phyloP scores from a whole-genome alignment of 176 grass and related monocot species.

The Luzula sylvatica region DNA sequence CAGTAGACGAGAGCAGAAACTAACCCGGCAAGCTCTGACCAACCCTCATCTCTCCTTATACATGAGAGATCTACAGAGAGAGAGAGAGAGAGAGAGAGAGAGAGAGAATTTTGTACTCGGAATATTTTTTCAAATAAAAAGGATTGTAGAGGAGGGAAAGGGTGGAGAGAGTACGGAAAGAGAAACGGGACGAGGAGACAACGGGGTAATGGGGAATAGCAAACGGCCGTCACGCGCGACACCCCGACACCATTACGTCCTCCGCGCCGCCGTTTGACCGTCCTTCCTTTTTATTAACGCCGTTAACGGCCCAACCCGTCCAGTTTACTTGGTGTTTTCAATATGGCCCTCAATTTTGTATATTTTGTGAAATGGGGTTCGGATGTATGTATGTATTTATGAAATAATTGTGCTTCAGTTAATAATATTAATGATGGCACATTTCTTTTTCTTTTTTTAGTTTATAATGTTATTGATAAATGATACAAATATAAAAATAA shows the following conservation, averaged over 20 bases:
- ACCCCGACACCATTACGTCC: slow-evolving; percentile 42
- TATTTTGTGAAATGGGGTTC: too few species aligned
- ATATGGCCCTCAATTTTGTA: too few species aligned
- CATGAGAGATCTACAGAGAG: too few species aligned
- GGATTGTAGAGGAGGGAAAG: not conserved
- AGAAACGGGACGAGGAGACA: slow-evolving; percentile 16
- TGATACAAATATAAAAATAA: too few species aligned
- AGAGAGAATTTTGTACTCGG: slow-evolving; percentile 8
- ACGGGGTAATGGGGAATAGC: slow-evolving; percentile 17
- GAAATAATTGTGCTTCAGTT: too few species aligned
- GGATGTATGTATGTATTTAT: too few species aligned
- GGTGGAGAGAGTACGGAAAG: not conserved
- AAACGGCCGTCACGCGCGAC: slow-evolving; percentile 39
- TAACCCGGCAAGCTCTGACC: slow-evolving; percentile 51
- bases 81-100: slow-evolving; percentile 39
- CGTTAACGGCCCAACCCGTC: too few species aligned
- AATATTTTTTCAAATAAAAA: not conserved
- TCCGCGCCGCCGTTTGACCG: slow-evolving; percentile 50
- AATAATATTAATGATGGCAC: too few species aligned
- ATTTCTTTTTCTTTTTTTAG: too few species aligned
- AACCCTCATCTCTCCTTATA: not conserved
- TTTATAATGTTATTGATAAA: too few species aligned
- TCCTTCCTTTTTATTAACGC: not conserved
- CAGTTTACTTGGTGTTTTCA: too few species aligned
- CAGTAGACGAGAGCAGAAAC: slow-evolving; percentile 27